Conservation (phyloP, 176 grass and related monocot species). For the Dendrocalamus sinicus region DNA sequence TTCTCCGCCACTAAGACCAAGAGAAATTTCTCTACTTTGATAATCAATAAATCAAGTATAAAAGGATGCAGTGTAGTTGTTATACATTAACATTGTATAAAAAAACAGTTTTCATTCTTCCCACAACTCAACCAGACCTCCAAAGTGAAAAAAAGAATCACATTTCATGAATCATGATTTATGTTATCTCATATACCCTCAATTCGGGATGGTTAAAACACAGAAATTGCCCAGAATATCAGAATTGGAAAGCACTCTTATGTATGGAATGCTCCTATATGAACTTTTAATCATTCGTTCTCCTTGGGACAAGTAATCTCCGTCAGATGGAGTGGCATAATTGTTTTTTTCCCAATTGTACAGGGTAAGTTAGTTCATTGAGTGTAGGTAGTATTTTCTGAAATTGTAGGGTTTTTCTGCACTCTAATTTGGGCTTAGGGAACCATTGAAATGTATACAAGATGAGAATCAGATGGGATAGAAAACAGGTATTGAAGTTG, state of each 20-base stretch:
- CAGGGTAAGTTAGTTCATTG: not conserved
- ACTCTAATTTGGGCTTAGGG: not conserved
- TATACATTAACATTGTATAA: not conserved
- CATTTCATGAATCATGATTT: not conserved
- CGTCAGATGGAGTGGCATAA: not conserved
- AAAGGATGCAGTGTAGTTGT: not conserved
- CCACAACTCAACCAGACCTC: not conserved
- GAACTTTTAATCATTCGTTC: not conserved
- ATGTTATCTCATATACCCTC: not conserved
- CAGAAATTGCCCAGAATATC: not conserved
- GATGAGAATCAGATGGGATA: no score
- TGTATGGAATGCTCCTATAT: not conserved
- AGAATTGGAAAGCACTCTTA: not conserved
- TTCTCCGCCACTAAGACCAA: not conserved
- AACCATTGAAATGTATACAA: not conserved
- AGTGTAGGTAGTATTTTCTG: not conserved
- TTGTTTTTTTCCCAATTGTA: not conserved
- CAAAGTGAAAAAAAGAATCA: not conserved
- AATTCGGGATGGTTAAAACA: not conserved
- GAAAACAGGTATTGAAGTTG: not conserved
- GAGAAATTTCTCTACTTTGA: not conserved
- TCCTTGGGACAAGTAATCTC: not conserved
- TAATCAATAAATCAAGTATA: not conserved
- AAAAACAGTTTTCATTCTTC: not conserved
- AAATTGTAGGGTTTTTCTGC: slow-evolving; percentile 1